Conservation (phyloP, 1,284 basidiomycete genomes). For the Sanguinoderma infundibulare region DNA sequence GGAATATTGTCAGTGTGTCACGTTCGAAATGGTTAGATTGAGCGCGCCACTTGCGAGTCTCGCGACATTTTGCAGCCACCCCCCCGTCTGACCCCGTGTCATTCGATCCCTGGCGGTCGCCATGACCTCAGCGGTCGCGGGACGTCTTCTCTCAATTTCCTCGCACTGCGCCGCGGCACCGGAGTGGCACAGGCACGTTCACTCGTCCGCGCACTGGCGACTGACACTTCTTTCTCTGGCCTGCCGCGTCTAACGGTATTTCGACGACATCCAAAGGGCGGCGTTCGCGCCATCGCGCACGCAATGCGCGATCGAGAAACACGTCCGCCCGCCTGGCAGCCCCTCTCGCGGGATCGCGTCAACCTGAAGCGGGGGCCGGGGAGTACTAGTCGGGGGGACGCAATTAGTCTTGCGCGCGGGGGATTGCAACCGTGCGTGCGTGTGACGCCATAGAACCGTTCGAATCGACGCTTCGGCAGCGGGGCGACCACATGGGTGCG, state of each 20-base stretch:
- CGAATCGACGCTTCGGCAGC: conserved; percentile 4
- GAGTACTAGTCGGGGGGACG: too few relatives aligned
- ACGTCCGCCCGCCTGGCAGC: too few relatives aligned
- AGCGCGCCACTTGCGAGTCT: conserved; percentile 17
- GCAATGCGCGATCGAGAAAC: neutral
- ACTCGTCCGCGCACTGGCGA: too few relatives aligned
- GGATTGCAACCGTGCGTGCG: too few relatives aligned
- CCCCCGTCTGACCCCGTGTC: neutral
- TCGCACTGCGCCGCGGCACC: conserved; percentile 10
- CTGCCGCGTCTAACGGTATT: too few relatives aligned
- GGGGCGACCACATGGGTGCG: conserved; percentile 1
- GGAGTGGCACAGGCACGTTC: conserved; percentile 12
- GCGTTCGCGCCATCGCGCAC: neutral
- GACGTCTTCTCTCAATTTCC: neutral
- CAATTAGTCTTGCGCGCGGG: neutral
- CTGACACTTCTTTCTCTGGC: too few relatives aligned
- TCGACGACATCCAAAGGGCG: neutral
- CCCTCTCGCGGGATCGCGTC: too few relatives aligned
- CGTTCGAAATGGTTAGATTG: neutral
- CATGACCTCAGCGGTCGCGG: neutral
- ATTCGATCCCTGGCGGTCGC: neutral
- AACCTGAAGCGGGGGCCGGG: too few relatives aligned
- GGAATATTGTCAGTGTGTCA: neutral
- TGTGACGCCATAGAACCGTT: too few relatives aligned
- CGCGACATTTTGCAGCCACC: neutral